A percentile compares a stretch with the other conserved stretches of the same genome.
phyloP scores from a whole-genome alignment of 306 rosid genomes.

The Macrotyloma uniflorum region DNA sequence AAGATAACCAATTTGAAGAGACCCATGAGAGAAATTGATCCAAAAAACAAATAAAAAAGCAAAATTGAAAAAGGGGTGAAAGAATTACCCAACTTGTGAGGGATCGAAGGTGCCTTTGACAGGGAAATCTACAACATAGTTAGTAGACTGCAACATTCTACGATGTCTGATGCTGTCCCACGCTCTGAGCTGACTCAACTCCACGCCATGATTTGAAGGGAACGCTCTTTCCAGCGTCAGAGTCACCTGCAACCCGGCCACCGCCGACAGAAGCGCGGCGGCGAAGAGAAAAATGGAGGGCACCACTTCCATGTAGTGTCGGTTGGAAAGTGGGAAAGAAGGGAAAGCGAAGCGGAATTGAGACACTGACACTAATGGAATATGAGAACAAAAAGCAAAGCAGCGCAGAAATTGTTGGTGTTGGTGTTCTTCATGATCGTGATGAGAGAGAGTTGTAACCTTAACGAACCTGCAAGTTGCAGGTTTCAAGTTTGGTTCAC shows the following conservation, averaged over 20 bases:
- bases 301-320: conserved; percentile 38
- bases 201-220: conserved; percentile 61
- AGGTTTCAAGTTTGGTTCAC: neutral
- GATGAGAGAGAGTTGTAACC: neutral
- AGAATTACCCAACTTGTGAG: conserved; percentile 64
- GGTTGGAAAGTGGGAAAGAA: conserved; percentile 20
- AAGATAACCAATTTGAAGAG: neutral
- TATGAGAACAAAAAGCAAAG: conserved; percentile 39
- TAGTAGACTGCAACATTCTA: conserved; percentile 68
- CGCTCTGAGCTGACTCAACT: conserved; percentile 62
- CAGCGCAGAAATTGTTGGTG: conserved; percentile 14
- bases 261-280: conserved; percentile 38
- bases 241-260: conserved; percentile 50
- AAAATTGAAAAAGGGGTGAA: neutral
- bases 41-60: neutral
- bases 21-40: conserved; percentile 21
- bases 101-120: conserved; percentile 82
- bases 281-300: conserved; percentile 46
- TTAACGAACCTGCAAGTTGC: conserved; percentile 1
- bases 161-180: conserved; percentile 71
- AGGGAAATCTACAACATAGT: conserved; percentile 64
- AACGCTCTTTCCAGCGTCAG: conserved; percentile 78
- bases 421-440: conserved; percentile 26
- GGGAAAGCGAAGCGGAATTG: neutral
- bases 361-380: conserved; percentile 18